Conservation (phyloP, 306 rosid genomes). For the Heteromeles arbutifolia region DNA sequence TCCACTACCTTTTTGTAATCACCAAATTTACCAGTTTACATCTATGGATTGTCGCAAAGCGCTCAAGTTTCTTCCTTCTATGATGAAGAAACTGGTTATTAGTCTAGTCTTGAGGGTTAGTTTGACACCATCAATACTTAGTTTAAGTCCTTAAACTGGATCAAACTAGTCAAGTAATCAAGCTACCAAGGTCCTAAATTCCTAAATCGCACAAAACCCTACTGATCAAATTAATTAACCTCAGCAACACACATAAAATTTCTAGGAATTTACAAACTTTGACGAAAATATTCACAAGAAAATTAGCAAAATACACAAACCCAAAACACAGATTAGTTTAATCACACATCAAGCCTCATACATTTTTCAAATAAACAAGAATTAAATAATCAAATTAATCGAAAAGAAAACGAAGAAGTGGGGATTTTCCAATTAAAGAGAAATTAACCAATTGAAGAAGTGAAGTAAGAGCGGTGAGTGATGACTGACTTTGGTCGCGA, state of each 20-base stretch:
- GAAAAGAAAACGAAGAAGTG: neutral
- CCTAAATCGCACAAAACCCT: neutral
- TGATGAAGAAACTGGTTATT: too few species aligned
- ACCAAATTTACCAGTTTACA: neutral
- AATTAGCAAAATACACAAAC: neutral
- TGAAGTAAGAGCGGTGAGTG: neutral
- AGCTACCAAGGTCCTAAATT: neutral
- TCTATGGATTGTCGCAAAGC: neutral
- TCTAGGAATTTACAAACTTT: neutral
- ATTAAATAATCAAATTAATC: neutral
- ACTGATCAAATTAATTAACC: neutral
- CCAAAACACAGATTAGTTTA: neutral
- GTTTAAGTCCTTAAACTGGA: neutral
- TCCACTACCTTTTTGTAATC: neutral
- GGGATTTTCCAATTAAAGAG: neutral
- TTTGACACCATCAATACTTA: neutral
- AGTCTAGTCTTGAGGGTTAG: neutral
- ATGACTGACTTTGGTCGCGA: slow-evolving; percentile 5
- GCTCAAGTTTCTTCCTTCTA: too few species aligned
- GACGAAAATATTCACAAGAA: neutral
- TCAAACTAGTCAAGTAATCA: neutral
- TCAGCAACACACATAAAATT: neutral
- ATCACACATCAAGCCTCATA: neutral
- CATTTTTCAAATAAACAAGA: neutral
- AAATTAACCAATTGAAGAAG: neutral